Base-by-base conservation (phyloP, 106 monocot genomes). In the Platanthera guangdongensis region DNA sequence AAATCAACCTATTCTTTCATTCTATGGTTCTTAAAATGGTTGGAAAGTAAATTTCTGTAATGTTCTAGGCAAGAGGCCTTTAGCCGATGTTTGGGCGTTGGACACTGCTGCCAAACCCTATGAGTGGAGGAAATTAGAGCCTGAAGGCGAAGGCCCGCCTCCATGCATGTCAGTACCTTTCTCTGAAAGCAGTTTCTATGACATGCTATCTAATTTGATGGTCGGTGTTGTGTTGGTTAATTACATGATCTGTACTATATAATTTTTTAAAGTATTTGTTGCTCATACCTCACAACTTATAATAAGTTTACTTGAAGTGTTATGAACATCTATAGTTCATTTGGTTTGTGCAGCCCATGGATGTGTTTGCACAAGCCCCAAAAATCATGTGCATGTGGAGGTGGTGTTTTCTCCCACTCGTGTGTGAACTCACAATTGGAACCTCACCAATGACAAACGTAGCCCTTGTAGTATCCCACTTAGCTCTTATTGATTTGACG, bases 51-150 rank as follows among this genome's bases (percentile, higher is more conserved):
- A 2, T 16, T 47, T 63, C 57, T 46, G 53, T 32, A 57, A 79
- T 32, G 14, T 11, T 80, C 57, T 80, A 99, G 97, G 97, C 60
- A 99, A 99, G 83, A 75, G 94, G n/a, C 91, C 97, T 71, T 80
- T 99, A 73, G 94, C 97, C 74, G 97, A 99, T 81, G 97, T 99
- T 79, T 99, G 97, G 97, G 97, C 97, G 55, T 80, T 99, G 75
- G 97, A 99, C 65, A 99, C 97, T 83, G 97, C 97, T 79, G 97
- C 97, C 15, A 99, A 99, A 77, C 97, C 97, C 9, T 99, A 99
- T 68, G 89, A 94, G 73, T 99, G 97, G 97, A 87, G 91, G 78
- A 99, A 99, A 82, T 83, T 99, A 76, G 97, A 99, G 85, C 97
- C 97, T 22, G 94, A 99, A 92, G 97, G 97, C 19, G 97, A 99